These are phyloP conservation scores for Salix purpurea DNA, from an alignment of 345 rosid genomes.

Conservation along the genomic window DNA sequence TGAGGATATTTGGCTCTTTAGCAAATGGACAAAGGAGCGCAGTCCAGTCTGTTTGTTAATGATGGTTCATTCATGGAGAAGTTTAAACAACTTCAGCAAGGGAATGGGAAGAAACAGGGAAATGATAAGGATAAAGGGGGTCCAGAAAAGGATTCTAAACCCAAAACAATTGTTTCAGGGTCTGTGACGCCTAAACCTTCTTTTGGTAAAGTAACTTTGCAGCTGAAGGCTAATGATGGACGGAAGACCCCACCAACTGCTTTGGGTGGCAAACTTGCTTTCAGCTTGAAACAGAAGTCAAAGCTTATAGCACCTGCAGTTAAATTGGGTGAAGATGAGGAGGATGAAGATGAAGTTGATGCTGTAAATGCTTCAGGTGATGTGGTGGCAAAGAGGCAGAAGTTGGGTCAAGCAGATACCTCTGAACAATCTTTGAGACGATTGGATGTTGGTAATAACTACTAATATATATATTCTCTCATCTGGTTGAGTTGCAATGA, in stretches of 20 bases:
- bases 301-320: conserved; percentile 82
- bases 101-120: conserved; percentile 48
- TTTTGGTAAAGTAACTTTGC: conserved; percentile 35
- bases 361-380: conserved; percentile 40
- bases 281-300: conserved; percentile 95
- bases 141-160: conserved; percentile 57
- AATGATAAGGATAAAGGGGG: conserved; percentile 24
- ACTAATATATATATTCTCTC: conserved; percentile 29
- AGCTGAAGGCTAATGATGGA: conserved; percentile 43
- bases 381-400: conserved; percentile 60
- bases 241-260: conserved; percentile 33
- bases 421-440: conserved; percentile 44
- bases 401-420: conserved; percentile 46
- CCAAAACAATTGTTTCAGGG: conserved; percentile 50
- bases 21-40: conserved; percentile 72
- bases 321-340: conserved; percentile 73
- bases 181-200: conserved; percentile 42
- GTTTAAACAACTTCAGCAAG: conserved; percentile 91
- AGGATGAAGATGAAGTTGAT: conserved; percentile 69
- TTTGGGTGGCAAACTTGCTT: conserved; percentile 84
- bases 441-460: conserved; percentile 79
- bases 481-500: conserved; percentile 22
- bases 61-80: conserved; percentile 99
- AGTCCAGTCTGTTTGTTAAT: conserved; percentile 76
- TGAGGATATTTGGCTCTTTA: conserved; percentile 27